A percentile compares a stretch with the other conserved stretches of the same genome.
Evolutionary conservation across 1,284 basidiomycete species (phyloP).

Genomic region (Ceratobasidium papillatum): DNA sequence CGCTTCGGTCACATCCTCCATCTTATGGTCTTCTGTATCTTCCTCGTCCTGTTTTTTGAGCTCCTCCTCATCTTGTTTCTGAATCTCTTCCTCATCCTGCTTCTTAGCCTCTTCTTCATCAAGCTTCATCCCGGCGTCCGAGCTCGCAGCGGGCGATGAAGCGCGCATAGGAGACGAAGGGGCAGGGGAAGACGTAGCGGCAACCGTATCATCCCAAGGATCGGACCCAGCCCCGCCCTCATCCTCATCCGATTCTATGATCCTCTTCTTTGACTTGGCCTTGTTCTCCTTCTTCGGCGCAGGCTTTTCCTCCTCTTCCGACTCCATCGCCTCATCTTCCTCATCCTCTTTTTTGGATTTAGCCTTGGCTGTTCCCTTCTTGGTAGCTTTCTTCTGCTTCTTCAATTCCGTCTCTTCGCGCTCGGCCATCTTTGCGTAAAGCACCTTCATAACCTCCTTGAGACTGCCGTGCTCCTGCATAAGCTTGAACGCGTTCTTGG

Average conservation of each 20-base stretch:
- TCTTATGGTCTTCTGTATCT: conserved; percentile 60
- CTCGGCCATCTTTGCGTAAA: conserved; percentile 76
- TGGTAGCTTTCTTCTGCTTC: conserved; percentile 49
- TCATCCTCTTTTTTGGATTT: conserved; percentile 46
- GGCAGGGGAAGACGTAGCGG: not conserved
- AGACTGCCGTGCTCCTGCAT: conserved; percentile 87
- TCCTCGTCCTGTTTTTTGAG: conserved; percentile 63
- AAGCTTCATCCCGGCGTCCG: conserved; percentile 28
- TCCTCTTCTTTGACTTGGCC: conserved; percentile 31
- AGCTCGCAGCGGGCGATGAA: conserved; percentile 25
- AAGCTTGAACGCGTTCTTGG: conserved; percentile 95
- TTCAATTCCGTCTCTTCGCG: conserved; percentile 49
- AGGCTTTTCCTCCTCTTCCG: conserved; percentile 41
- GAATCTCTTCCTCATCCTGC: conserved; percentile 64
- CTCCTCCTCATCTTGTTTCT: conserved; percentile 42
- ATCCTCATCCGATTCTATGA: conserved; percentile 41
- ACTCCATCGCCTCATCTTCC: conserved; percentile 37
- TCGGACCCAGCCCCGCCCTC: conserved; percentile 11
- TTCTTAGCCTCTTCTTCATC: conserved; percentile 52
- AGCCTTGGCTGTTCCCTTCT: conserved; percentile 43
- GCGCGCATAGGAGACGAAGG: conserved; percentile 16
- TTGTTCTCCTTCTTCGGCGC: conserved; percentile 43
- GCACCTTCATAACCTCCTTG: conserved; percentile 80
- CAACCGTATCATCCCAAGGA: conserved; percentile 34
- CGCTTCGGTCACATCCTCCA: not conserved